These are phyloP conservation scores for Boeremia exigua DNA, from an alignment of 2,329 filamentous ascomycete species.

Conservation along the genomic window DNA sequence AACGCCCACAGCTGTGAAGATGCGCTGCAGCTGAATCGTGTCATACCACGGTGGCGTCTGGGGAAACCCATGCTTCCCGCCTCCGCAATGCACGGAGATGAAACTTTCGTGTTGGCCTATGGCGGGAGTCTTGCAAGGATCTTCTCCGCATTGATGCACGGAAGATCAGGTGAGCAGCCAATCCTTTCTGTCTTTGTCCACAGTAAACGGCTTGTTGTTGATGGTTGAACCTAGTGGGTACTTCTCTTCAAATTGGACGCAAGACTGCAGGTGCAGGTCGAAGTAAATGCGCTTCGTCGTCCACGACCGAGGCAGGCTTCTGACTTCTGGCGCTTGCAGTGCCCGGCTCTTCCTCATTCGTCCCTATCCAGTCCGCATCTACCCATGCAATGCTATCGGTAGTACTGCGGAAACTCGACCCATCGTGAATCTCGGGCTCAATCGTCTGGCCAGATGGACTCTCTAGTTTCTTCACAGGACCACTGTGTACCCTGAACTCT, in stretches of 20 bases:
- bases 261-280: constrained; percentile 3
- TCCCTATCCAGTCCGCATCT: background rate
- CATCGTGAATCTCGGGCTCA: constrained; percentile 4
- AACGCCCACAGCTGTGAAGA: background rate
- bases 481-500: constrained; percentile 18
- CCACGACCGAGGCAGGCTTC: background rate
- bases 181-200: background rate
- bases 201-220: background rate
- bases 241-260: background rate
- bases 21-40: background rate
- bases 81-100: constrained; percentile 7
- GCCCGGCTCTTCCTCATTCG: background rate
- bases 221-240: background rate
- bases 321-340: background rate
- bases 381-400: background rate
- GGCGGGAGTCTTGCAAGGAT: background rate
- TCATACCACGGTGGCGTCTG: background rate
- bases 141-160: background rate
- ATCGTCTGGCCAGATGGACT: background rate
- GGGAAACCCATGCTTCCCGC: background rate
- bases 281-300: background rate
- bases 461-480: background rate
- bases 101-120: background rate
- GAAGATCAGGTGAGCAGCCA: no score
- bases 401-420: constrained; percentile 2